Evolutionary conservation across 371 early-diverging fungal genomes (phyloP).

Genomic region (Nematocida homosporus): DNA sequence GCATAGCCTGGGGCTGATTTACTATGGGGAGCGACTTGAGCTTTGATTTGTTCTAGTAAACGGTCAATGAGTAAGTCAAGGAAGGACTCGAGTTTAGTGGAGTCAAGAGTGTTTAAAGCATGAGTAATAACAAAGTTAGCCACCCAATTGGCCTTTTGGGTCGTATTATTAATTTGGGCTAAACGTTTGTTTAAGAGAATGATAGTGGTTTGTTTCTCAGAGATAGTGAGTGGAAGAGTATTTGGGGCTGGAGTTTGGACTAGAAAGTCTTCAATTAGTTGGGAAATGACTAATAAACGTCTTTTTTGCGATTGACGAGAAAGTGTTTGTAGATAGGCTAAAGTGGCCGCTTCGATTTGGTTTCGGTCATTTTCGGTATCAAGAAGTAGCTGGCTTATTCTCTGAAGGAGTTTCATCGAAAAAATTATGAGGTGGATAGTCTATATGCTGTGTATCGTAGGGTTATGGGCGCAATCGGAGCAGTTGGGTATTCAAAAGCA

Average conservation of each 20-base stretch:
- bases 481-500: background rate
- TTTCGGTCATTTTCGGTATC: constrained; percentile 9
- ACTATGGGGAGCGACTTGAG: constrained; percentile 57
- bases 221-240: background rate
- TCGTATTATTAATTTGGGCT: constrained; percentile 58
- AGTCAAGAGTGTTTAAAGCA: constrained; percentile 12
- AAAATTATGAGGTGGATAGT: constrained; percentile 33
- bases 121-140: constrained; percentile 44
- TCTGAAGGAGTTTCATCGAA: constrained; percentile 25
- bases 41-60: constrained; percentile 57
- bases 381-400: constrained; percentile 19
- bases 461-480: background rate
- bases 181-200: constrained; percentile 60
- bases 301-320: background rate
- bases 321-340: background rate
- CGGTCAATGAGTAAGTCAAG: constrained; percentile 40
- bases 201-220: constrained; percentile 16
- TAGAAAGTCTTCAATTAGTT: background rate
- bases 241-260: background rate
- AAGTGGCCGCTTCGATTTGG: background rate
- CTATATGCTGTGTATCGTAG: background rate
- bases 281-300: constrained; percentile 8
- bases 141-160: constrained; percentile 34
- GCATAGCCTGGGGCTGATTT: constrained; percentile 54
- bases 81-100: constrained; percentile 37